Percentiles rank a stretch among this genome's conserved stretches.
Evolutionary conservation across 2,329 filamentous ascomycete species (phyloP).

Genomic region (Arthrobotrys conoides): DNA sequence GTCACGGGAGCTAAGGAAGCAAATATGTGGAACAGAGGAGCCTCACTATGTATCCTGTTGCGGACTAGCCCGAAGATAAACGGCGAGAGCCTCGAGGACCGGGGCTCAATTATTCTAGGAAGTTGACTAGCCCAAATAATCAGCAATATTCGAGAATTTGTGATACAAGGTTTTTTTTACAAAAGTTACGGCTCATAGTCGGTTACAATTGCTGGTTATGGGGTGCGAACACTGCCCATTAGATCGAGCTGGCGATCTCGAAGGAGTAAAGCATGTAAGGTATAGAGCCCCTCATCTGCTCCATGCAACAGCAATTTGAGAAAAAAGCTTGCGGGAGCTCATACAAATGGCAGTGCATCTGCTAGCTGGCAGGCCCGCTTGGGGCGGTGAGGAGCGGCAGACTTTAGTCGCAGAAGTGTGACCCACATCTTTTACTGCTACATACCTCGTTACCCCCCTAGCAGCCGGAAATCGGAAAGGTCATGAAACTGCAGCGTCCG

Average conservation of each 20-base stretch:
- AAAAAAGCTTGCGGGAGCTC: slow-evolving; percentile 34
- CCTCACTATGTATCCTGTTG: background rate
- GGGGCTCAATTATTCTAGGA: slow-evolving; percentile 10
- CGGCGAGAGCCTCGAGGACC: background rate
- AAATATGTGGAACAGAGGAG: slow-evolving; percentile 14
- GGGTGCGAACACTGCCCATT: slow-evolving; percentile 18
- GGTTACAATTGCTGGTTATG: slow-evolving; percentile 17
- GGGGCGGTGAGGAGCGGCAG: slow-evolving; percentile 28
- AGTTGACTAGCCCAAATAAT: slow-evolving; percentile 5
- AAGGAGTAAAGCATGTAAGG: slow-evolving; percentile 26
- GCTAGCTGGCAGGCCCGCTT: slow-evolving; percentile 17
- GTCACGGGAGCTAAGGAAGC: slow-evolving; percentile 38
- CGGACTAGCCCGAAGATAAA: background rate
- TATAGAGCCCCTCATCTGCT: slow-evolving; percentile 13
- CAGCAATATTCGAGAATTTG: slow-evolving; percentile 7
- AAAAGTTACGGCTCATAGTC: background rate
- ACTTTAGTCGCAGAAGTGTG: slow-evolving; percentile 24
- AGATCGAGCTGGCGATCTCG: slow-evolving; percentile 26
- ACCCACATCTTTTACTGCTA: background rate
- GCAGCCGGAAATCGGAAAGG: slow-evolving; percentile 18
- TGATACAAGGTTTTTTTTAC: background rate
- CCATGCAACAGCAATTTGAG: slow-evolving; percentile 38
- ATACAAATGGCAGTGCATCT: slow-evolving; percentile 41
- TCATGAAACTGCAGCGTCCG: slow-evolving; percentile 20
- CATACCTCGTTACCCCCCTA: background rate